Conservation (phyloP, 495 filamentous ascomycete genomes). For the Saxophila tyrrhenica region DNA sequence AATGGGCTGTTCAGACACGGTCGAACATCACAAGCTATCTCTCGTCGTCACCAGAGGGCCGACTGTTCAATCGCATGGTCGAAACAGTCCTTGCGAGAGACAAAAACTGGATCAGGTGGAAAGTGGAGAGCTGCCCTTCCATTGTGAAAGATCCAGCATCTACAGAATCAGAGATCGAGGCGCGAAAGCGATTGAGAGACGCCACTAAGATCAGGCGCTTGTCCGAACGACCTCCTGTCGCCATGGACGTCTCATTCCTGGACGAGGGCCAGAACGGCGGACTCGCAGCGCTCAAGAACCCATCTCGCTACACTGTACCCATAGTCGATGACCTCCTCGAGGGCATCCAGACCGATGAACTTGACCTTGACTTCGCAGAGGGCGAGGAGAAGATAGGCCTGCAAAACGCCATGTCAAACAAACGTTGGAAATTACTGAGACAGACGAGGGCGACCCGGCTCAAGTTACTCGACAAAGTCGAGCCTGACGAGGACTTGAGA, state of each 20-base stretch:
- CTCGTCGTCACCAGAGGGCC: conserved; percentile 59
- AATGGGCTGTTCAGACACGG: conserved; percentile 69
- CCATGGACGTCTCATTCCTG: conserved; percentile 65
- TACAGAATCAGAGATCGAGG: conserved; percentile 50
- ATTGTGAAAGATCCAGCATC: conserved; percentile 66
- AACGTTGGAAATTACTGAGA: conserved; percentile 77
- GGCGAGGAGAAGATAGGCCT: conserved; percentile 55
- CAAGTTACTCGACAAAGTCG: conserved; percentile 70
- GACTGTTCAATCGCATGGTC: conserved; percentile 90
- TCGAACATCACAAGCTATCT: conserved; percentile 67
- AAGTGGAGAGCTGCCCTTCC: conserved; percentile 78
- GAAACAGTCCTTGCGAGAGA: conserved; percentile 89
- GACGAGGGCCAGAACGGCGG: conserved; percentile 47
- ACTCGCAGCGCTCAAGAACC: conserved; percentile 47
- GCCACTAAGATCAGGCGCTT: conserved; percentile 55
- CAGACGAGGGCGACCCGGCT: conserved; percentile 63
- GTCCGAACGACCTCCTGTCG: conserved; percentile 54
- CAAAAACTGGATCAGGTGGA: conserved; percentile 98
- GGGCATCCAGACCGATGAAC: conserved; percentile 54
- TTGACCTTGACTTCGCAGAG: conserved; percentile 72
- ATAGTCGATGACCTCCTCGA: conserved; percentile 40
- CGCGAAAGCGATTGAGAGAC: conserved; percentile 51
- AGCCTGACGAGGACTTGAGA: conserved; percentile 59
- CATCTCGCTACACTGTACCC: conserved; percentile 45
- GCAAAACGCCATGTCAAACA: conserved; percentile 62